Base-by-base conservation (phyloP, 2,329 filamentous ascomycete genomes). In the Coleophoma crateriformis region DNA sequence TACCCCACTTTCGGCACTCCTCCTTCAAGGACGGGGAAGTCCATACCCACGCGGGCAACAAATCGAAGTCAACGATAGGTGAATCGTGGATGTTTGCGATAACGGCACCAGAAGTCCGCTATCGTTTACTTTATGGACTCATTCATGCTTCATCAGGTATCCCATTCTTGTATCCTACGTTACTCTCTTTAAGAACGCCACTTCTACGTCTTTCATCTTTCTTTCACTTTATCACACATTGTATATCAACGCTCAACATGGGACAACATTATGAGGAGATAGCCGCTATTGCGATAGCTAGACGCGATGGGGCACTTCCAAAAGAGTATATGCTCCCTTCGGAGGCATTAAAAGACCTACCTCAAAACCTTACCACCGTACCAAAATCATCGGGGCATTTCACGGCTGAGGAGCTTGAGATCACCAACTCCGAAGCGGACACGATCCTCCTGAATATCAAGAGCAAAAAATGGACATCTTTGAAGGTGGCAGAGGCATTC, bases 401-500 rank as follows among this genome's bases (percentile, higher is more conserved):
- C 46, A 59, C 61, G 4, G n/a, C 50, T 3, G 40, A 65, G n/a
- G 78, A 81, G 55, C 57, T 79, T 59, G 70, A 74, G 22, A 78
- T 80, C 39, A 76, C 76, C 13, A 59, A 68, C 34, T 61, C 62
- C 0, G 53, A 64, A 39, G 68, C 67, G 2, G 57, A 60, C 10
- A 56, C 60, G 10, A 67, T 69, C 38, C 54, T 70, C 1, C 40
- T 59, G 4, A 67, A 68, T 39, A 61, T 71, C 19, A 56, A 55
- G 37, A 55, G 56, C 4, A 64, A 64, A 20, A 62, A 64, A 63
- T 78, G 74, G 70, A 78, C 68, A 5, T 72, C 78, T 51, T 68
- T 74, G 47, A 67, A 76, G 48, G 76, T 81, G 7, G 74, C 74
- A 2, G 65, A 61, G 47, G 74, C 75, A 0, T 81, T 80, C 55